Base-by-base conservation (phyloP, 164 flowering plant species). In the Protea cynaroides region DNA sequence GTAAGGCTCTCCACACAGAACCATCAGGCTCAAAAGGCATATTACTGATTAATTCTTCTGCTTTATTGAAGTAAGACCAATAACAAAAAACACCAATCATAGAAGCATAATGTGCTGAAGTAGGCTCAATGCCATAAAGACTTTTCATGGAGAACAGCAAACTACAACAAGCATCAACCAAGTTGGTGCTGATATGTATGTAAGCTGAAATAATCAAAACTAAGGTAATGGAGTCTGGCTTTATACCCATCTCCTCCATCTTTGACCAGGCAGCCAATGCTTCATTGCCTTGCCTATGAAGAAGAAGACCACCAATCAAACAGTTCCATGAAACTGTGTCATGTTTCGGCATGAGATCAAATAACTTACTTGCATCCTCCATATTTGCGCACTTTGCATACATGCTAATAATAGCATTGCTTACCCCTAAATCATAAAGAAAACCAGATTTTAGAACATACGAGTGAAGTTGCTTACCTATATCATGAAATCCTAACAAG, bases 281-380 rank as follows among this genome's bases (percentile, higher is more conserved):
- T 65, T 74, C 63, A 50, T 91, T 87, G 21, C 99, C 99, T 61
- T 80, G 71, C 70, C 96, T 80, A 64, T 84, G 84, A 60, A 89
- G 82, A 68, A 89, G 72, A 77, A 86, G 65, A 7, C 86, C 81
- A 50, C 82, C 44, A 62, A 89, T 78, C 71, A 91, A 79, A 75
- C 85, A 36, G 70, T 92, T 95, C 96, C 97, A 95, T 19, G 99
- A 92, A 43, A 88, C 82, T 47, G 75, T 64, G 69, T 92, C 88
- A 55, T 65, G 84, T 29, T 65, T 50, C 0, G 78, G 76, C 92
- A 95, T 83, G n/a, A 34, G 49, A 61, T 83, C 70, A 60, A 92
- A 95, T 37, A 70, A 71, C 70, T 71, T 82, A 21, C 65, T 56
- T 15, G 97, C 93, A 63, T 74, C 74, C 57, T 76, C 80, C 75